These are phyloP conservation scores for Sinapis alba DNA, from an alignment of 441 rosid genomes.

Conservation along the genomic window DNA sequence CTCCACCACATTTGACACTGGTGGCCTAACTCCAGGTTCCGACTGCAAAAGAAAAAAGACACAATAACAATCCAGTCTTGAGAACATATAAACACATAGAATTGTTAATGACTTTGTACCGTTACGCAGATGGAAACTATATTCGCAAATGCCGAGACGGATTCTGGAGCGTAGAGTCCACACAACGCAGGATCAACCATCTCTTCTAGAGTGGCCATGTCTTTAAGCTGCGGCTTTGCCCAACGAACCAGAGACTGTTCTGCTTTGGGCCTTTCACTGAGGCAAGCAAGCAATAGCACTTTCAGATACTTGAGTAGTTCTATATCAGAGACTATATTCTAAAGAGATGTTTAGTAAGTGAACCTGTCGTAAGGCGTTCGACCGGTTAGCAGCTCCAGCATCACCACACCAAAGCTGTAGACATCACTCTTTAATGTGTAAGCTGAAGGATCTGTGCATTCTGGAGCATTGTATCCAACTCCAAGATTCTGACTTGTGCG, in stretches of 20 bases:
- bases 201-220: conserved; percentile 62
- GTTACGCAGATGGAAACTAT: conserved; percentile 79
- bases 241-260: conserved; percentile 85
- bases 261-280: conserved; percentile 65
- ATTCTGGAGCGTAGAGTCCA: conserved; percentile 85
- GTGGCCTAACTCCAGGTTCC: conserved; percentile 84
- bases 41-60: conserved; percentile 38
- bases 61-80: background rate
- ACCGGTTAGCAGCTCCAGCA: conserved; percentile 93
- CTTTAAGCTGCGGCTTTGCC: conserved; percentile 84
- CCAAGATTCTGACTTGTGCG: conserved; percentile 89
- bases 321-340: background rate
- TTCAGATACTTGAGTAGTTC: background rate
- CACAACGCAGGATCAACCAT: conserved; percentile 95
- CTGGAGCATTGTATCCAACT: conserved; percentile 93
- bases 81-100: conserved; percentile 5
- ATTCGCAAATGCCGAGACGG: conserved; percentile 84
- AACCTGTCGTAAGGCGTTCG: conserved; percentile 84
- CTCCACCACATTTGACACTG: conserved; percentile 88
- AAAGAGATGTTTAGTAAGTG: background rate
- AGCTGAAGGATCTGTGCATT: conserved; percentile 73
- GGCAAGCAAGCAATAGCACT: background rate
- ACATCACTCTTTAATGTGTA: conserved; percentile 89
- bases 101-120: conserved; percentile 42
- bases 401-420: conserved; percentile 93